Evolutionary conservation across 495 filamentous ascomycete genomes (phyloP).

Genomic region (Bathelium albidoporum): DNA sequence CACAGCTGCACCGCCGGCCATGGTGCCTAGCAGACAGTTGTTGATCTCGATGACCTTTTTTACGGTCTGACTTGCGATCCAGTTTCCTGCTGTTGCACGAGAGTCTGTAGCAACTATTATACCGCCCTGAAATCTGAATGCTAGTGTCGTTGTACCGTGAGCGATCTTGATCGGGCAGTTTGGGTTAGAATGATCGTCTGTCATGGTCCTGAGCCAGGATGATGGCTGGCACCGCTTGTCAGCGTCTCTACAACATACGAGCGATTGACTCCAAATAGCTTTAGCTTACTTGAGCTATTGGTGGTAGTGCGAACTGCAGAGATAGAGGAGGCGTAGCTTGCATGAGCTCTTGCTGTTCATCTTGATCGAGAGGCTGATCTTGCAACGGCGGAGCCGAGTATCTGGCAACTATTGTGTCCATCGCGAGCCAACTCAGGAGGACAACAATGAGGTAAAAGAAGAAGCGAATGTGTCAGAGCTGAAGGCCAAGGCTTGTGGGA

Average conservation of each 20-base stretch:
- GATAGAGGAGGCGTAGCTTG: conserved; percentile 59
- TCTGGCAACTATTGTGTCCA: conserved; percentile 88
- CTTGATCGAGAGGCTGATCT: conserved; percentile 58
- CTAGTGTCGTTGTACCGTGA: conserved; percentile 96
- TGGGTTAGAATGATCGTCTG: conserved; percentile 94
- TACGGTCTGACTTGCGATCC: conserved; percentile 98
- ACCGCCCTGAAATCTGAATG: conserved; percentile 93
- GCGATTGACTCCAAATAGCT: not conserved
- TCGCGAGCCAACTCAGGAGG: conserved; percentile 25
- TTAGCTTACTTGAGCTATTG: conserved; percentile 71
- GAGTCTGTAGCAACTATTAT: conserved; percentile 98
- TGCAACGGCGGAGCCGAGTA: conserved; percentile 70
- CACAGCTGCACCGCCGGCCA: conserved; percentile 95
- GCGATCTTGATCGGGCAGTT: conserved; percentile 97
- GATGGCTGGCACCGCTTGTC: conserved; percentile 41
- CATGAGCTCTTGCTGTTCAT: conserved; percentile 66
- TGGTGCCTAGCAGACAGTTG: conserved; percentile 83
- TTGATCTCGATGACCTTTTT: conserved; percentile 99
- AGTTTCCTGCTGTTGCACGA: conserved; percentile 88
- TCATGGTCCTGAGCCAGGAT: conserved; percentile 90
- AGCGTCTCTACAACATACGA: not conserved
- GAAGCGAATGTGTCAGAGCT: too few species aligned
- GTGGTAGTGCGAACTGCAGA: conserved; percentile 86
- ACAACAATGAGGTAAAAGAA: too few species aligned
- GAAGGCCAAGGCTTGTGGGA: not conserved